A percentile compares a stretch with the other conserved stretches of the same genome.
phyloP scores from a whole-genome alignment of 345 rosid genomes.

The Corchorus capsularis region DNA sequence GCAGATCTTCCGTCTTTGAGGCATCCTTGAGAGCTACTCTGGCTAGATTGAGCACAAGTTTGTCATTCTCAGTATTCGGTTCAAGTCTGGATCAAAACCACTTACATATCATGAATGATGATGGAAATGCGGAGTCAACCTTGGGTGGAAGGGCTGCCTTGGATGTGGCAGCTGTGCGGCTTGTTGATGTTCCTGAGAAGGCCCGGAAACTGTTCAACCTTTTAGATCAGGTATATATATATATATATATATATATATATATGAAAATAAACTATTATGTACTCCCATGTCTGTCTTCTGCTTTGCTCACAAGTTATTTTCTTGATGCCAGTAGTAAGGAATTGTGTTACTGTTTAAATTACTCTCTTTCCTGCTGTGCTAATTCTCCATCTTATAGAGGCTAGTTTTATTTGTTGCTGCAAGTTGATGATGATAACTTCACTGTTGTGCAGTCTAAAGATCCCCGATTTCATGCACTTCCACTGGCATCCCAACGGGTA shows the following conservation, averaged over 20 bases:
- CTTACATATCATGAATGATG: slow-evolving; percentile 47
- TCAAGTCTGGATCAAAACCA: slow-evolving; percentile 74
- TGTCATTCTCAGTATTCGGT: slow-evolving; percentile 74
- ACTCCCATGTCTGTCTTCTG: neutral
- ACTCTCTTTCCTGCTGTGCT: neutral
- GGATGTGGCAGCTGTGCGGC: slow-evolving; percentile 86
- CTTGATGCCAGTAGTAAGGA: neutral
- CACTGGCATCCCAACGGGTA: slow-evolving; percentile 87
- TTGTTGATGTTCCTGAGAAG: slow-evolving; percentile 84
- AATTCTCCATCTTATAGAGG: neutral
- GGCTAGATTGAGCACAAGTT: slow-evolving; percentile 84
- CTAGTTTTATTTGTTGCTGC: neutral
- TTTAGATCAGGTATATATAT: slow-evolving; percentile 69
- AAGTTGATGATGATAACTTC: slow-evolving; percentile 8
- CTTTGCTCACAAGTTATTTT: neutral
- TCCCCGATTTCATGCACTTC: slow-evolving; percentile 96
- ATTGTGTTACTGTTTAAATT: neutral
- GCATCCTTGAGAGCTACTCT: slow-evolving; percentile 93
- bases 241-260: slow-evolving; percentile 17
- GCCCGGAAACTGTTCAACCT: slow-evolving; percentile 82
- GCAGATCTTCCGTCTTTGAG: slow-evolving; percentile 94
- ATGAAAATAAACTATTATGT: neutral
- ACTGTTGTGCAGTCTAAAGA: slow-evolving; percentile 78
- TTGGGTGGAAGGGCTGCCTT: slow-evolving; percentile 81
- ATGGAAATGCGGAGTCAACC: slow-evolving; percentile 51